Evolutionary conservation across 768 basidiomycete genomes (phyloP), one percentile per base, ranked within the genome.

Genomic region (Hygrocybe coccinea): DNA sequence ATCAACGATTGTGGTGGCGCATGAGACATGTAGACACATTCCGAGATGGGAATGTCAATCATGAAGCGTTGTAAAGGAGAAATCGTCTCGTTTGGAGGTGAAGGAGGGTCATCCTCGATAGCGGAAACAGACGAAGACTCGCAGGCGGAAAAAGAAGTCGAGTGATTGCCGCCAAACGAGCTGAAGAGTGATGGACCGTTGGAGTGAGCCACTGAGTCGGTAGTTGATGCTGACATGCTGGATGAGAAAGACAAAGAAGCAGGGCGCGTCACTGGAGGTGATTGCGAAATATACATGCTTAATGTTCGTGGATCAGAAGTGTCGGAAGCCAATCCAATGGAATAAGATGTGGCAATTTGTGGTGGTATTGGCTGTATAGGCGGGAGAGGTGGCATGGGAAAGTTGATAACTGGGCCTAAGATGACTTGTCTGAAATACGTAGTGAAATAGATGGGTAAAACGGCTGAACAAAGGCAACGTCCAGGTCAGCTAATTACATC

Each of bases 351-450:
- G 56, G 69, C 57, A 19, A 75, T 72, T 63, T 76, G 79, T 25
- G 73, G 74, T 21, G 79, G 78, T 22, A 80, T 69, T 22, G 85
- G 80, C 52, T 76, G 83, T 29, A 81, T 63, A n/a, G 85, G 84
- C 12, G 86, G 79, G 21, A 87, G 70, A 11, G 84, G 80, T 22
- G 87, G 87, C 80, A 87, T 86, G 37, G 83, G 81, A 57, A 86
- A 84, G 57, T 77, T 77, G 24, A 85, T 65, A 35, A 82, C 74
- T 37, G 86, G 86, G 2, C 83, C 81, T 38, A 82, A 67, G 3
- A 76, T 74, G 25, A 86, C 84, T 56, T 84, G 84, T 45, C 82
- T 74, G 65, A 89, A 89, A 63, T 85, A 85, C 15, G 83, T 82
- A 8, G 83, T 84, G 64, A 89, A 82, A 65, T 87, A 83, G 34